Evolutionary conservation across 2,329 filamentous ascomycete species (phyloP), one percentile per base, ranked within the genome.

Genomic region (Cercospora berteroae): DNA sequence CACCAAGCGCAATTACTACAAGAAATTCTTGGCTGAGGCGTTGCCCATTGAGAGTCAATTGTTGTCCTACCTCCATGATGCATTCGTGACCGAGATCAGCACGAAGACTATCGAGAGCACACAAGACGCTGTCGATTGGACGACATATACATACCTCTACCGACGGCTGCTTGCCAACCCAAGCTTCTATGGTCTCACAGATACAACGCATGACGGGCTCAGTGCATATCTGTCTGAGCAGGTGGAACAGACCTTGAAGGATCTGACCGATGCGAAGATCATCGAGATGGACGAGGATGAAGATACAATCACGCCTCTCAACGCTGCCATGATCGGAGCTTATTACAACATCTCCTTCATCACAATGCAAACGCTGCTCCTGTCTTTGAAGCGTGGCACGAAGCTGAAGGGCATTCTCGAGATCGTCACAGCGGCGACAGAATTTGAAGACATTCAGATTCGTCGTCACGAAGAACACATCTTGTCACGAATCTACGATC

Each of bases 261-360:
- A 99, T 74, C 84, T 99, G 66, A 85, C 89, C 8, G 94, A 98
- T 74, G 94, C 93, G 39, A 96, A 96, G 84, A 94, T 99, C 71
- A 93, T 99, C 72, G 94, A 98, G 74, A 87, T 97, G 59, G 94
- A 98, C 71, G 93, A 96, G 60, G 94, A 84, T 4, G 83, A 98
- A 77, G 94, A 96, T 74, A 89, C 89, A 0, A 90, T 98, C 55
- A 87, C 91, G 18, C 94, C 95, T 13, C 87, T 97, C 74, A 98
- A 99, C 79, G 91, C 94, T 2, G 95, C 95, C 72, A 97, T 97
- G 92, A 98, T 99, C 76, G 93, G 92, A 9, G 93, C 95, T 1
- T 98, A 99, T 84, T 99, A 99, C 86, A 98, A 97, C 80, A 97
- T 99, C 76, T 97, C 94, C 5, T 98, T 97, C 82, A 92, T 97